Percentiles rank a stretch among this genome's conserved stretches.
Evolutionary conservation across 352 stramenopile genomes (phyloP).

Genomic region (Pseudoperonospora humuli): DNA sequence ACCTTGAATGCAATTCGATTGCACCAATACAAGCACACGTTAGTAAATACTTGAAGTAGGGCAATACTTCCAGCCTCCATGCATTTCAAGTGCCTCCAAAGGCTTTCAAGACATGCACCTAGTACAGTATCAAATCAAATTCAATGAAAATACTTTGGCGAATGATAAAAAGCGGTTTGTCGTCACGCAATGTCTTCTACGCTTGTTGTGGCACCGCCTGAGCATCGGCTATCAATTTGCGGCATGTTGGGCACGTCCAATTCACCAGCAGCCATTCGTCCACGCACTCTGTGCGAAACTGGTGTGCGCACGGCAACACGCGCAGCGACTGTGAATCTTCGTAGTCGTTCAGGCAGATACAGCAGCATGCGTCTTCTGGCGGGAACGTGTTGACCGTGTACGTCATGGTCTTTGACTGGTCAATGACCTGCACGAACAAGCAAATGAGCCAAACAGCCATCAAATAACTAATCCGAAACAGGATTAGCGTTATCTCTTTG

Average conservation of each 20-base stretch:
- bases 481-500: no score
- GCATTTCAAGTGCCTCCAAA: slow-evolving; percentile 1
- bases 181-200: slow-evolving; percentile 67
- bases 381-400: slow-evolving; percentile 58
- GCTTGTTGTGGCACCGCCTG: slow-evolving; percentile 21
- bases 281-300: slow-evolving; percentile 90
- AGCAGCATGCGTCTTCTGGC: slow-evolving; percentile 83
- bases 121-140: no score
- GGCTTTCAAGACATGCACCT: not conserved
- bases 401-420: slow-evolving; percentile 50
- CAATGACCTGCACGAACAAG: slow-evolving; percentile 44
- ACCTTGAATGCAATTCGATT: no score
- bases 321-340: slow-evolving; percentile 83
- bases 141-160: no score
- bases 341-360: slow-evolving; percentile 89
- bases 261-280: slow-evolving; percentile 87
- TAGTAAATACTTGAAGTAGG: slow-evolving; percentile 9
- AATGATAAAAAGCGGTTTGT: no score
- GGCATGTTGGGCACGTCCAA: slow-evolving; percentile 81
- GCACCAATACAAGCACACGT: slow-evolving; percentile 12
- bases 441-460: slow-evolving; percentile 1
- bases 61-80: no score
- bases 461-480: no score
- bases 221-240: slow-evolving; percentile 73
- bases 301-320: slow-evolving; percentile 92